phyloP scores from a whole-genome alignment of 2,329 filamentous ascomycete genomes.

The Didymella segeticola region DNA sequence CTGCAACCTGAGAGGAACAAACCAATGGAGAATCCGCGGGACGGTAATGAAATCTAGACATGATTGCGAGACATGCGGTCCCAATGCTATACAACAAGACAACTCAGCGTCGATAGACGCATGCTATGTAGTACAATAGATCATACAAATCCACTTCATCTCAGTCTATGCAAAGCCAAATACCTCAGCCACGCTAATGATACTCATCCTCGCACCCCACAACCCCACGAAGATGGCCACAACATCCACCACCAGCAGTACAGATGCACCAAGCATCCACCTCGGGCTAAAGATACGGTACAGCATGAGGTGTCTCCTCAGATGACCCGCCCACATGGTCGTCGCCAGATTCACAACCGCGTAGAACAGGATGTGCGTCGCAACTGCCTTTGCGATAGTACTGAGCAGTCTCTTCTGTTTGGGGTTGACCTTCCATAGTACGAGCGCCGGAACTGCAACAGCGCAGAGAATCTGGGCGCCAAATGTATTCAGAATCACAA shows the following conservation, averaged over 20 bases:
- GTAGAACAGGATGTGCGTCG: constrained; percentile 80
- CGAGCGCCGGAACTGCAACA: constrained; percentile 78
- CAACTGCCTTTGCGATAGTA: constrained; percentile 72
- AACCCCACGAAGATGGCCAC: constrained; percentile 75
- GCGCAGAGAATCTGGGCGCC: constrained; percentile 86
- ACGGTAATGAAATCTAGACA: neutral
- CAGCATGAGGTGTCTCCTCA: constrained; percentile 93
- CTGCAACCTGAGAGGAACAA: neutral
- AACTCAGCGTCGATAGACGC: neutral
- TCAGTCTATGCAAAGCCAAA: constrained; percentile 66
- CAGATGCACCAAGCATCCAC: constrained; percentile 80
- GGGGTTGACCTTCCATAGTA: constrained; percentile 87
- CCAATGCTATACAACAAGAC: neutral
- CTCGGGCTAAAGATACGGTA: constrained; percentile 92
- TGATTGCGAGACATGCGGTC: neutral
- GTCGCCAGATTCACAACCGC: constrained; percentile 84
- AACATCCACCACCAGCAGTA: constrained; percentile 78
- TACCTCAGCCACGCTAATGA: constrained; percentile 79
- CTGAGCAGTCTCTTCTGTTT: constrained; percentile 70
- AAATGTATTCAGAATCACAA: constrained; percentile 86
- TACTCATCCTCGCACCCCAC: constrained; percentile 76
- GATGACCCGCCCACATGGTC: constrained; percentile 86
- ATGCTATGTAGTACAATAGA: constrained; percentile 4
- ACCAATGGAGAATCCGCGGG: neutral
- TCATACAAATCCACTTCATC: neutral